phyloP scores from a whole-genome alignment of 2,329 filamentous ascomycete species.

The Monilinia polystroma region DNA sequence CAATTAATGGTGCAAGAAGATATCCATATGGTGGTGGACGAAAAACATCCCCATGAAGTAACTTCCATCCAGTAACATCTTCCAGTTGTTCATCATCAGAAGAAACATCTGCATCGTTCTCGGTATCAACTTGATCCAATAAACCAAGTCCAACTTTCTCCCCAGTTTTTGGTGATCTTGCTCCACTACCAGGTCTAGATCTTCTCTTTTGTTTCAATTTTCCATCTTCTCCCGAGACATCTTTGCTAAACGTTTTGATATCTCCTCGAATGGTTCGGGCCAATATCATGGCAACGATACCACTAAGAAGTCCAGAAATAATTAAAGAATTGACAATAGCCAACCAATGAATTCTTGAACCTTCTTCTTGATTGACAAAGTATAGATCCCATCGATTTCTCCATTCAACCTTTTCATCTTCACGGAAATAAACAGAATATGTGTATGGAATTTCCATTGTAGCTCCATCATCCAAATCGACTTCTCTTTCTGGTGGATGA shows the following conservation, averaged over 20 bases:
- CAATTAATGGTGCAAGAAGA: slow-evolving; percentile 75
- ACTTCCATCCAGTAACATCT: slow-evolving; percentile 84
- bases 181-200: slow-evolving; percentile 43
- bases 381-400: slow-evolving; percentile 83
- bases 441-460: slow-evolving; percentile 77
- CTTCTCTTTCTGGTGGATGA: slow-evolving; percentile 51
- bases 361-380: slow-evolving; percentile 83
- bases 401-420: slow-evolving; percentile 80
- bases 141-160: slow-evolving; percentile 57
- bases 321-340: slow-evolving; percentile 85
- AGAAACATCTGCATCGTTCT: slow-evolving; percentile 52
- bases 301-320: slow-evolving; percentile 75
- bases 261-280: slow-evolving; percentile 75
- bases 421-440: slow-evolving; percentile 87
- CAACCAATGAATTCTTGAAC: slow-evolving; percentile 80
- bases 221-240: slow-evolving; percentile 64
- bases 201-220: slow-evolving; percentile 56
- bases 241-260: slow-evolving; percentile 67
- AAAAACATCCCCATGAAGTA: slow-evolving; percentile 87
- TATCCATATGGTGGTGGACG: slow-evolving; percentile 68
- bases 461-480: slow-evolving; percentile 61
- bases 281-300: slow-evolving; percentile 77
- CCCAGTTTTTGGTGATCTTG: slow-evolving; percentile 45
- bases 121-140: slow-evolving; percentile 58
- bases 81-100: slow-evolving; percentile 73